Percentiles rank a stretch among this genome's conserved stretches.
Evolutionary conservation across 2,329 filamentous ascomycete species (phyloP).

Genomic region (Exophiala dermatitidis): DNA sequence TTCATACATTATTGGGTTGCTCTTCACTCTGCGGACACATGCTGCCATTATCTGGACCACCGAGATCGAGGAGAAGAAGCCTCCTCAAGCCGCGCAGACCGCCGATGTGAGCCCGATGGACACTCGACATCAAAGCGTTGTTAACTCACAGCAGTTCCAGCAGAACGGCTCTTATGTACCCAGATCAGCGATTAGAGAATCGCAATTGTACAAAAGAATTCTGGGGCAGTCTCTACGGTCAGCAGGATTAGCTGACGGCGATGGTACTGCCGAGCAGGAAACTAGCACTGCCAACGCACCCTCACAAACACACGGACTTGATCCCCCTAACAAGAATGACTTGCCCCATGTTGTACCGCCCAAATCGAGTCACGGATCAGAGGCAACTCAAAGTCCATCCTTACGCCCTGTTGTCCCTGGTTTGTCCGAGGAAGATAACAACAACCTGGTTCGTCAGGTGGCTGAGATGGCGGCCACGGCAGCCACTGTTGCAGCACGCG

Average conservation of each 20-base stretch:
- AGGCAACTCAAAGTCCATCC: conserved; percentile 36
- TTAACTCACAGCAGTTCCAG: conserved; percentile 28
- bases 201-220: conserved; percentile 86
- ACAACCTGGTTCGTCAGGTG: conserved; percentile 72
- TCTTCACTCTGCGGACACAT: conserved; percentile 93
- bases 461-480: conserved; percentile 91
- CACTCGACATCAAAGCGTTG: conserved; percentile 31
- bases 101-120: conserved; percentile 32
- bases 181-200: conserved; percentile 70
- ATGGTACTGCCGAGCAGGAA: conserved; percentile 29
- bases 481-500: conserved; percentile 75
- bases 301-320: conserved; percentile 39
- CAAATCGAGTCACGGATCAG: conserved; percentile 47
- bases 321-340: conserved; percentile 27
- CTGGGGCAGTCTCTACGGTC: conserved; percentile 83
- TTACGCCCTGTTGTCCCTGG: conserved; percentile 48
- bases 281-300: conserved; percentile 23
- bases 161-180: conserved; percentile 40
- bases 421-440: conserved; percentile 75
- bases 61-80: conserved; percentile 69
- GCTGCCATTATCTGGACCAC: conserved; percentile 95
- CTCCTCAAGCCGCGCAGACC: conserved; percentile 42
- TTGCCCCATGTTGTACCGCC: conserved; percentile 69
- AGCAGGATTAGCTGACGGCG: conserved; percentile 59
- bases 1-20: conserved; percentile 85